Percentiles rank a stretch among this genome's conserved stretches.
These are phyloP conservation scores for Pulveroboletus ravenelii DNA, from an alignment of 768 basidiomycete species.

Conservation along the genomic window DNA sequence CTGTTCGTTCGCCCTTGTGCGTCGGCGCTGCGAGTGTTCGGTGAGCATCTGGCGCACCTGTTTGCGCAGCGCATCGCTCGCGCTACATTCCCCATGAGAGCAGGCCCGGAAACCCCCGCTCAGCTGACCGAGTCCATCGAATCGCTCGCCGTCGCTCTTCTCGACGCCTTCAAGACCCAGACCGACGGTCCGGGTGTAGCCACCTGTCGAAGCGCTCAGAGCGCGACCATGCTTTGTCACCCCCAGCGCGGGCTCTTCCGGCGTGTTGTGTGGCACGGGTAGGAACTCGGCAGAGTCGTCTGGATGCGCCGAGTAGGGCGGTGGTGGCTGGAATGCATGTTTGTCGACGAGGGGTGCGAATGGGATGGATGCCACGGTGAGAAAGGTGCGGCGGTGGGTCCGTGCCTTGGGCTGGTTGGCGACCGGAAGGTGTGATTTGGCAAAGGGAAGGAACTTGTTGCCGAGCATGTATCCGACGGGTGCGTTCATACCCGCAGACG, in stretches of 20 bases:
- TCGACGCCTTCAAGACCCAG: conserved; percentile 28
- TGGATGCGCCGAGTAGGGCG: conserved; percentile 15
- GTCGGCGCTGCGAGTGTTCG: conserved; percentile 19
- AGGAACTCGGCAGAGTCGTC: conserved; percentile 10
- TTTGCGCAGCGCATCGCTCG: conserved; percentile 14
- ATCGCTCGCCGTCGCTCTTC: conserved; percentile 19
- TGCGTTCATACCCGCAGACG: conserved; percentile 3
- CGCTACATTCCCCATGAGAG: background rate
- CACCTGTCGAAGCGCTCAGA: background rate
- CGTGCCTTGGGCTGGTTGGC: conserved; percentile 15
- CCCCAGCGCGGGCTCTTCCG: background rate
- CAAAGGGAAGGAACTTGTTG: conserved; percentile 14
- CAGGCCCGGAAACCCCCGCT: conserved; percentile 23
- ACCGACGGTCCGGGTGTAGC: conserved; percentile 9
- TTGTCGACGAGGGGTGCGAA: conserved; percentile 27
- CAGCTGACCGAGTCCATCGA: conserved; percentile 27
- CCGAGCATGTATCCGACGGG: conserved; percentile 15
- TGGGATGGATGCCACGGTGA: conserved; percentile 16
- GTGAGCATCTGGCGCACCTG: conserved; percentile 19
- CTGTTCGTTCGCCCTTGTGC: conserved; percentile 11
- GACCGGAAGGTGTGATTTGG: conserved; percentile 24
- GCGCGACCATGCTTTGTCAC: background rate
- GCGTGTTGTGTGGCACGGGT: conserved; percentile 28
- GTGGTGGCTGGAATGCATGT: conserved; percentile 25
- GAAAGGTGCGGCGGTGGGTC: conserved; percentile 9